Base-by-base conservation (phyloP, 352 stramenopile genomes). In the Phytopythium montanum region DNA sequence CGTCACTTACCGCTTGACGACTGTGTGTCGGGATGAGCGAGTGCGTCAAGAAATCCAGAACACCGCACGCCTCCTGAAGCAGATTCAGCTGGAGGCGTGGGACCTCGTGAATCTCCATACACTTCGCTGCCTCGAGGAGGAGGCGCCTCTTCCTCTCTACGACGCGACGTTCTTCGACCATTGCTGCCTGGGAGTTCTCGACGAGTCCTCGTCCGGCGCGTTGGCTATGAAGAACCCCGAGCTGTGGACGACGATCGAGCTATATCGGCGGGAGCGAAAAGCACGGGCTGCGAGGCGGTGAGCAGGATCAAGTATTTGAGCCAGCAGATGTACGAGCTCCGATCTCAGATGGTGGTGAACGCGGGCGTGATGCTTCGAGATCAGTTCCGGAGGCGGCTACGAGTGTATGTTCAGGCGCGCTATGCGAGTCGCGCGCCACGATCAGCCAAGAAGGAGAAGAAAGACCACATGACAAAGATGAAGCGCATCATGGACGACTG, bases 161-260 rank as follows among this genome's bases (percentile, higher is more conserved):
- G 51, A 59, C 44, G n/a, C 19, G 42, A 59, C 50, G 21, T 64
- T 59, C 51, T 64, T 64, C 51, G 59, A 64, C 31, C 50, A 53
- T 28, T 60, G 46, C 36, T 60, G 52, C 34, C 9, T 42, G 42
- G 60, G 51, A 34, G 53, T 60, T 33, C 38, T 46, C 34, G 29
- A 19, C 14, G 59, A 39, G 23, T 18, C 28, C 8, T 33, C 29
- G n/a, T 42, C 42, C 21, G 39, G 59, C 18, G 14, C 41, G 9
- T 55, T 59, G 12, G 59, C 18, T 29, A 19, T 18, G 13, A 65
- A 57, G 31, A n/a, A 55, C 46, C 52, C 53, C 33, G 45, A 34
- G 21, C 51, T 66, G 23, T 66, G 54, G 53, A 28, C 58, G 28
- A 54, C 54, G 1, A 61, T 61, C 53, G 5, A 21, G 54, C 53